Base-by-base conservation (phyloP, 2,329 filamentous ascomycete genomes). In the Calonectria multiphialidica region DNA sequence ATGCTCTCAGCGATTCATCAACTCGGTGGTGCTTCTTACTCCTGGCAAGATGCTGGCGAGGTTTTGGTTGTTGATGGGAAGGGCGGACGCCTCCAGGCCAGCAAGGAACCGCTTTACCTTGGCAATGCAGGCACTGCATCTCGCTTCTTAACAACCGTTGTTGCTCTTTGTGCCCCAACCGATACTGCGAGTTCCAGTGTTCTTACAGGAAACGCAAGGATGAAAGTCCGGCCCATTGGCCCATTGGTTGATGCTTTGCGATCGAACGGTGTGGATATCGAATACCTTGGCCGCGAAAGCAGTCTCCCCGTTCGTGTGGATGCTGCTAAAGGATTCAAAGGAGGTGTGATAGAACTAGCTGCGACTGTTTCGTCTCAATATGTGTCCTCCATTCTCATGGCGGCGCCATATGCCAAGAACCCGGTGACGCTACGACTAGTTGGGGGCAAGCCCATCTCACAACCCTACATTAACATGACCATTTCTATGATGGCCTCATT, bases 351-450 rank as follows among this genome's bases (percentile, higher is more conserved):
- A 78, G 94, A 98, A 82, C 89, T 99, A 69, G 95, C 96, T 13
- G 97, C 97, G 1, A 98, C 97, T 49, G 94, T 98, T 18, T 99
- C 97, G 10, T 98, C 97, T n/a, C 97, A 99, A 85, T 99, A 98
- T 81, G 97, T 99, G 44, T 98, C 97, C 0, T 98, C 96, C 1
- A 92, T 99, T 75, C 88, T 99, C 64, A 97, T 99, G 95, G 97
- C 95, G 71, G 97, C 97, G 0, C 97, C 97, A 0, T 99, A 98
- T 81, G 97, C 97, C 55, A 98, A 98, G 85, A 92, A 95, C 74
- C 94, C 96, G 0, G 96, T 99, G 44, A 98, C 95, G 0, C 86
- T 99, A 76, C 93, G 93, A 47, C 89, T 99, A 45, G 93, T 98
- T 15, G 97, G 97, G n/a, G 97, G 96, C 68, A 98, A 98, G 83